Evolutionary conservation across 352 stramenopile genomes (phyloP), one percentile per base, ranked within the genome.

Genomic region (Pythium oligandrum): DNA sequence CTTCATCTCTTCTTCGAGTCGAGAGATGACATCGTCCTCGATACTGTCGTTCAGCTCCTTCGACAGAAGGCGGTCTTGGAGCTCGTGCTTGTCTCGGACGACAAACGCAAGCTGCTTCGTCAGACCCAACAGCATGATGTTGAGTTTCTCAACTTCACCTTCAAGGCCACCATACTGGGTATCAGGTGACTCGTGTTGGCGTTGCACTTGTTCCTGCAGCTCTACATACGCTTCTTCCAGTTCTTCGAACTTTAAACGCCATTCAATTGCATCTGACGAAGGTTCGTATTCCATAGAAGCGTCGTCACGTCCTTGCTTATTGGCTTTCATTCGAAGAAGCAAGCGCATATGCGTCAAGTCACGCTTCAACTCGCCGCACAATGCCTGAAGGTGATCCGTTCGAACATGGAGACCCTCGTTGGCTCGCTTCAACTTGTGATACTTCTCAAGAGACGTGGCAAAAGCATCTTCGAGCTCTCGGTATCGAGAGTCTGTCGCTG

Each of bases 241-340:
- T 47, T 93, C 78, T 61, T 93, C 83, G 49, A 85, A 90, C 57
- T 90, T 93, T 55, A 90, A 75, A 12, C 81, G 67, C 83, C 81
- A 93, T 54, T 90, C 81, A 44, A 93, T 86, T 17, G 83, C 78
- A 59, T 91, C 81, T 9, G 70, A 61, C 32, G 78, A 82, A 30
- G 81, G 83, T 17, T 83, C 61, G 51, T 90, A 87, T 4, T 88
- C 71, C 31, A 57, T 47, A 8, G 53, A 40, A 4, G 45, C 48
- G 12, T 66, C 53, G 4, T 65, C 76, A 26, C 52, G 48, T 3
- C 53, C 51, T 8, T 65, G 32, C 7, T 31, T 34, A 4, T 46
- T 37, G 31, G 58, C 53, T 48, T 65, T 58, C 9, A 93, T 51
- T 38, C 71, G 69, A 45, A 86, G 66, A 43, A 81, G 66, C 51